A percentile compares a stretch with the other conserved stretches of the same genome.
These are phyloP conservation scores for Alternaria arborescens DNA, from an alignment of 2,329 filamentous ascomycete species.

Conservation along the genomic window DNA sequence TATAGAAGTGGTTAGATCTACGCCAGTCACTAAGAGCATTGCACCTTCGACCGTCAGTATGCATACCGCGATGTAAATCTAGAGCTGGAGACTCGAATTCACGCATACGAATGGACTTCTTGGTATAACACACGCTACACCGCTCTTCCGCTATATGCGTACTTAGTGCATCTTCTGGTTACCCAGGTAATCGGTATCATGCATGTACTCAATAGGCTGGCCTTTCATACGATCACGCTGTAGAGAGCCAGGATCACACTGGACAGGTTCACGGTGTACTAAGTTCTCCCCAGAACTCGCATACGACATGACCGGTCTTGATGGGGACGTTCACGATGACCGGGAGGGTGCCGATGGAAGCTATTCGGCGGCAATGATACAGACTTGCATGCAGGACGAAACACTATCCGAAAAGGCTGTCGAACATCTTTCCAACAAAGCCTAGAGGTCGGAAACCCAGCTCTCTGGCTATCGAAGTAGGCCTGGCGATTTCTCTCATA, in stretches of 20 bases:
- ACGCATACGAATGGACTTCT: not conserved
- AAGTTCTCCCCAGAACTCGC: not conserved
- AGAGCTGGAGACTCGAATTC: not conserved
- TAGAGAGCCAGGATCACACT: not conserved
- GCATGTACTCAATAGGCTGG: not conserved
- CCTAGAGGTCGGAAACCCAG: not conserved
- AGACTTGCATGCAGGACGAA: not conserved
- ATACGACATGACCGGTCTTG: not conserved
- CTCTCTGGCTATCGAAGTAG: not conserved
- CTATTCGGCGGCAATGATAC: not conserved
- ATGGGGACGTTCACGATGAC: not conserved
- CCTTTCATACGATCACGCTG: not conserved
- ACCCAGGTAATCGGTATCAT: not conserved
- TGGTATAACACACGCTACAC: not conserved
- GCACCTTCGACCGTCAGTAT: not conserved
- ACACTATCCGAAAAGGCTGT: not conserved
- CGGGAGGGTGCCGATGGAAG: not conserved
- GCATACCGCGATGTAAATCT: not conserved
- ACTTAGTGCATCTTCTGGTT: not conserved
- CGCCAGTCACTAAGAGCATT: too few species aligned
- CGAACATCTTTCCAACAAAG: not conserved
- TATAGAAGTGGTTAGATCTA: not conserved
- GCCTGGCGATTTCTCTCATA: not conserved
- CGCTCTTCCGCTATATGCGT: not conserved
- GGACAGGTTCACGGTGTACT: not conserved